A percentile compares a stretch with the other conserved stretches of the same genome.
These are phyloP conservation scores for Cercospora berteroae DNA, from an alignment of 2,329 filamentous ascomycete genomes.

Conservation along the genomic window DNA sequence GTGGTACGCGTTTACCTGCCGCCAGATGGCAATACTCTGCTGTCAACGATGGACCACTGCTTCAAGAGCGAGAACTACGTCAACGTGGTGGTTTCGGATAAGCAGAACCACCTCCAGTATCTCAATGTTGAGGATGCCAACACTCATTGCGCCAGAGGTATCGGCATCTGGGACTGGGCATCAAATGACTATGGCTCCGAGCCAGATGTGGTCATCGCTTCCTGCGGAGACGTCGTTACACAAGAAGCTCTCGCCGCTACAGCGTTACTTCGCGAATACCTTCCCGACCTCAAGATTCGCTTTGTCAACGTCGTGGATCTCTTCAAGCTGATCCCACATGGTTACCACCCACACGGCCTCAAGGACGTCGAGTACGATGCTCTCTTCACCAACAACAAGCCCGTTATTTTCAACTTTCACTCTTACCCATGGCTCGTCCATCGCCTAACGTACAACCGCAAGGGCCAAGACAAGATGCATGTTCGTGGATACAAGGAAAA, in stretches of 20 bases:
- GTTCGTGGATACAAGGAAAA: conserved; percentile 81
- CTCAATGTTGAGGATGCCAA: conserved; percentile 71
- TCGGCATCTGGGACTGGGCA: conserved; percentile 75
- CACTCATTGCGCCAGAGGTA: conserved; percentile 73
- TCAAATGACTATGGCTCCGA: conserved; percentile 67
- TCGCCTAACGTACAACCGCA: conserved; percentile 71
- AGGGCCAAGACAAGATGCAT: conserved; percentile 65
- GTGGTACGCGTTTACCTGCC: conserved; percentile 79
- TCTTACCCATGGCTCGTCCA: conserved; percentile 79
- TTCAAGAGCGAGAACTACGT: conserved; percentile 73
- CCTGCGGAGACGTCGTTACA: conserved; percentile 71
- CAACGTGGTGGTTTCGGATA: conserved; percentile 77
- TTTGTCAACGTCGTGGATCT: conserved; percentile 79
- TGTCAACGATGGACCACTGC: conserved; percentile 75
- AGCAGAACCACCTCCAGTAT: conserved; percentile 75
- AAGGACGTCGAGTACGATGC: conserved; percentile 63
- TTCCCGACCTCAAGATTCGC: conserved; percentile 71
- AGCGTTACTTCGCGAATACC: conserved; percentile 67
- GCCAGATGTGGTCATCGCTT: conserved; percentile 74
- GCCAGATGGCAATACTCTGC: conserved; percentile 74
- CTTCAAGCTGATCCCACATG: conserved; percentile 71
- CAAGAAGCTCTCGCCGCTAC: conserved; percentile 73
- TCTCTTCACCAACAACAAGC: conserved; percentile 69
- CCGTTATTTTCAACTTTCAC: conserved; percentile 82
- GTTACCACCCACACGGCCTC: conserved; percentile 71